Conservation (phyloP, 179 eudicot genomes). For the Silene noctiflora region DNA sequence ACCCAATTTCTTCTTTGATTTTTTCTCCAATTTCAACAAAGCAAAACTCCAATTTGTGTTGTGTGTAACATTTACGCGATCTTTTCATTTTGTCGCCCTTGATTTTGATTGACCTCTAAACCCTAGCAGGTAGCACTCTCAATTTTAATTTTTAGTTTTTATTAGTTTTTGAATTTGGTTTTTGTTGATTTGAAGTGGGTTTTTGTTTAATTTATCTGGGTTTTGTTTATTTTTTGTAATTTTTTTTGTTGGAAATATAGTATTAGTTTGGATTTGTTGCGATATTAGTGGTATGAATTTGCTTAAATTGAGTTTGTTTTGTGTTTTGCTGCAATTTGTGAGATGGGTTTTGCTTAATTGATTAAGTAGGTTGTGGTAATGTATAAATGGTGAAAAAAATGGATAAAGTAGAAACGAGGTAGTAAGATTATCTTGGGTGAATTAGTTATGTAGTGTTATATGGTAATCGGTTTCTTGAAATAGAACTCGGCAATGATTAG, state of each 20-base stretch:
- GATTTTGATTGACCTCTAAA: constrained; percentile 16
- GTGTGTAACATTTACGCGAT: constrained; percentile 13
- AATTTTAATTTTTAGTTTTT: background rate
- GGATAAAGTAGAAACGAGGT: no score
- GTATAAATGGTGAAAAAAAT: background rate
- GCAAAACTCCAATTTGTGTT: background rate
- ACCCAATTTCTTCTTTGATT: background rate
- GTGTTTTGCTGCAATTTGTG: background rate
- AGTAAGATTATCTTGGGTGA: no score
- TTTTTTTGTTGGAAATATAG: background rate
- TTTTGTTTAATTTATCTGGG: constrained; percentile 16
- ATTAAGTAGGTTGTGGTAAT: background rate
- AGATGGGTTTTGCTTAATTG: constrained; percentile 10
- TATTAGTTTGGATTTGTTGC: background rate
- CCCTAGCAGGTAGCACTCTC: constrained; percentile 18
- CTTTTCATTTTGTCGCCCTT: constrained; percentile 11
- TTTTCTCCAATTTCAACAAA: background rate
- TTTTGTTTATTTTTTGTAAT: background rate
- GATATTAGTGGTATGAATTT: background rate
- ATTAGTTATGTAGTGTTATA: background rate
- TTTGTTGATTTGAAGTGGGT: background rate
- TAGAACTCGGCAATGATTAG: background rate
- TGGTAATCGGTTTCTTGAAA: background rate
- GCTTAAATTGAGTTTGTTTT: background rate
- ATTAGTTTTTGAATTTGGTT: background rate